Evolutionary conservation across 176 grass and related monocot species (phyloP), one percentile per base, ranked within the genome.

Genomic region (Aegilops tauschii): DNA sequence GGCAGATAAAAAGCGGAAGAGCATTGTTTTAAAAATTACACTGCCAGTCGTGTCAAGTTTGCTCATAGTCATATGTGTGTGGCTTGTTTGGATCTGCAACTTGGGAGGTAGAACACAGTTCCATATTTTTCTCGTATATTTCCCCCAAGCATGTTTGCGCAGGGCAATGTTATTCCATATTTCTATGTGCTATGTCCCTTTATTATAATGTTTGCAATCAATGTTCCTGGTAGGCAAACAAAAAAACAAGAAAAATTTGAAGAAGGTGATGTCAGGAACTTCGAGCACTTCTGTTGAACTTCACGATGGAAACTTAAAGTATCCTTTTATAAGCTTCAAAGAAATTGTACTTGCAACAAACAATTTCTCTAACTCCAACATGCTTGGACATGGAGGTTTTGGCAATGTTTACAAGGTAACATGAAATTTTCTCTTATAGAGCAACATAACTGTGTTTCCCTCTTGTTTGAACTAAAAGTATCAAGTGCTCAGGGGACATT

Each of bases 401-500:
- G 86, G 86, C 8, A 62, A 72, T 14, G 86, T 87, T 58, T 87
- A 87, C 31, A 74, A 58, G 79, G 86, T 87, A 82, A 66, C 3
- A 4, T 56, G 42, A 69, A 56, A 16, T 20, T 14, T 29, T 73
- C 11, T 50, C 12, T 39, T 59, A 18, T 63, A 75, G 82, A 14
- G 25, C 25, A 23, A 50, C 77, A 34, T 66, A 47, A 10, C 54
- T 47, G 17, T 54, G 58, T 69, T 70, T 82, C 45, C 25, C 5
- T 73, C 20, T 65, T 77, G 61, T 35, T 52, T 49, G 28, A 21
- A 1, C 4, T 17, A 35, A 39, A 59, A 52, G 30, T 69, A 82
- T 36, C 20, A 36, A 39, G 35, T 76, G 0, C 16, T 35, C 73
- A 85, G 83, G 83, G 83, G 32, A 78, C 5, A 21, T 39, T 85